These are phyloP conservation scores for Silene vulgaris DNA, from an alignment of 179 eudicot genomes.

Conservation along the genomic window DNA sequence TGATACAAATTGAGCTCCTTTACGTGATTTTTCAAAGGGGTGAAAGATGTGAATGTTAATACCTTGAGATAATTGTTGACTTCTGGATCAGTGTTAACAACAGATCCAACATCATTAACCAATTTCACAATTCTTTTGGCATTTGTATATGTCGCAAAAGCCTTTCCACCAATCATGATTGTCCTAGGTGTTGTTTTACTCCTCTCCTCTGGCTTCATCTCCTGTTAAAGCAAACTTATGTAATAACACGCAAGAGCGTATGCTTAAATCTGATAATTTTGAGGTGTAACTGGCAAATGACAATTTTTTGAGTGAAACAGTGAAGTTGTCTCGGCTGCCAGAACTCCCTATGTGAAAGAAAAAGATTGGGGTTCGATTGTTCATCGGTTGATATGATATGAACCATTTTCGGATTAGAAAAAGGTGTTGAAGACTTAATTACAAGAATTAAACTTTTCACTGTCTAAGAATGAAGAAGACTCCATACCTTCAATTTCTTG, in stretches of 20 bases:
- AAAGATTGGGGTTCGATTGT: neutral
- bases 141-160: conserved; percentile 95
- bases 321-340: too few relatives aligned
- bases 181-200: conserved; percentile 73
- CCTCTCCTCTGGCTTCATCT: conserved; percentile 86
- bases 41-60: conserved; percentile 3
- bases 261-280: neutral
- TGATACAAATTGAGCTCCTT: neutral
- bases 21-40: neutral
- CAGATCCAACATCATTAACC: conserved; percentile 90
- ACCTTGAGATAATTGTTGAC: conserved; percentile 90
- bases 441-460: neutral
- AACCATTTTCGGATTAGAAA: neutral
- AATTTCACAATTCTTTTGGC: conserved; percentile 95
- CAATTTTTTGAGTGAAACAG: neutral
- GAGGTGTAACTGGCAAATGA: neutral
- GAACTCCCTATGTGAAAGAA: too few relatives aligned
- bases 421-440: neutral
- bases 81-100: conserved; percentile 88
- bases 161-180: conserved; percentile 96
- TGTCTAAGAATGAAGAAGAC: neutral
- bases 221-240: conserved; percentile 38
- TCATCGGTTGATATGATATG: neutral
- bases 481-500: conserved; percentile 86
- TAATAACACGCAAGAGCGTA: neutral